phyloP scores from a whole-genome alignment of 2,329 filamentous ascomycete species.

The Tolypocladium ophioglossoides region DNA sequence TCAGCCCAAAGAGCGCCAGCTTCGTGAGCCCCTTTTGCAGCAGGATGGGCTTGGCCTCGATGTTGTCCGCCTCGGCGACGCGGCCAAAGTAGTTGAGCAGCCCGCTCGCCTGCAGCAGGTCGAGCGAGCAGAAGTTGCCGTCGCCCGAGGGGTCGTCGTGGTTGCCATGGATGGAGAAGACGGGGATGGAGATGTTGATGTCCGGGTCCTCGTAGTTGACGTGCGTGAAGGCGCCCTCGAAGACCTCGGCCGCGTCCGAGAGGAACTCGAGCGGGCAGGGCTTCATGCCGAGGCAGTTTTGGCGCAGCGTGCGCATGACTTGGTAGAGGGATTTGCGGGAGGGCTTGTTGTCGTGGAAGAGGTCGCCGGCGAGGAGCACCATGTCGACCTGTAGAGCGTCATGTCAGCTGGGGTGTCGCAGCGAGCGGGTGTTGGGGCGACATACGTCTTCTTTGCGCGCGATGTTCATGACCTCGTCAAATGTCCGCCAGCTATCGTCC shows the following conservation, averaged over 20 bases:
- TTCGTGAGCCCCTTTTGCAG: slow-evolving; percentile 92
- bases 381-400: slow-evolving; percentile 61
- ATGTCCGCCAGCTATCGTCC: slow-evolving; percentile 92
- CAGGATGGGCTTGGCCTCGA: slow-evolving; percentile 81
- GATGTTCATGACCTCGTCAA: slow-evolving; percentile 88
- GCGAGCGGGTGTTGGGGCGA: not conserved
- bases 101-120: slow-evolving; percentile 82
- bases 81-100: slow-evolving; percentile 94
- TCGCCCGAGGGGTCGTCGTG: slow-evolving; percentile 98
- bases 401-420: not conserved
- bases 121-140: slow-evolving; percentile 81
- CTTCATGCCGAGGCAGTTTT: slow-evolving; percentile 91
- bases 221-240: slow-evolving; percentile 80
- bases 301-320: slow-evolving; percentile 86
- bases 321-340: slow-evolving; percentile 94
- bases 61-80: slow-evolving; percentile 85
- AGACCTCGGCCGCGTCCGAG: slow-evolving; percentile 84
- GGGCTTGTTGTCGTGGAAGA: slow-evolving; percentile 98
- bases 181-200: slow-evolving; percentile 93
- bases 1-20: slow-evolving; percentile 84
- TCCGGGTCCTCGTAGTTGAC: slow-evolving; percentile 98
- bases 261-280: slow-evolving; percentile 92
- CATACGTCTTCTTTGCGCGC: slow-evolving; percentile 70
- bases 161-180: slow-evolving; percentile 97
- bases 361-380: slow-evolving; percentile 86